Base-by-base conservation (phyloP, 1,284 basidiomycete species). In the Leccinum angustisporum region DNA sequence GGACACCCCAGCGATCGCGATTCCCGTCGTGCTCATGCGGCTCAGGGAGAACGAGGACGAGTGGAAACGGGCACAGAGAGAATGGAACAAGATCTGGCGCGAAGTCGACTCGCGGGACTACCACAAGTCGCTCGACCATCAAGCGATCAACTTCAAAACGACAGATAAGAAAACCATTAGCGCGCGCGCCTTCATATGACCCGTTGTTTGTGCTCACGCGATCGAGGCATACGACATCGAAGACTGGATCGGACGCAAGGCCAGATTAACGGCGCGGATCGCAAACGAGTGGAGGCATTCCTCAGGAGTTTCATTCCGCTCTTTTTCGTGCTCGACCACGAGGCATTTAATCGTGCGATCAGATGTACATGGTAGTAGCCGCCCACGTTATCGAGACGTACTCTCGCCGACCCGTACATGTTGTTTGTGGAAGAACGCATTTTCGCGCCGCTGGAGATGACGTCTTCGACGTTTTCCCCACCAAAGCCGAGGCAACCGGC, bases 81-180 rank as follows among this genome's bases (percentile, higher is more conserved):
- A 98, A 78, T 99, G 97, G 97, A 98, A 98, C 80, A 94, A 97
- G 74, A 94, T 98, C 56, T 99, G 97, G 97, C 82, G 96, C 59
- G 97, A 98, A 79, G 94, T 98, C 25, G 97, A 98, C 71, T 92
- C 92, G 50, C 83, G 92, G 67, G 98, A 98, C 78, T 98, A 94
- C 74, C 86, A 88, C 77, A 96, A 95, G 81, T 91, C 90, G 54
- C 83, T 98, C 66, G 97, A 98, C 74, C 94, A 97, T 74, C 95
- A 97, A 74, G 92, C 89, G 14, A 91, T 97, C 70, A 86, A 87
- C 62, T 97, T 97, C 86, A 97, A 96, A 80, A 82, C 86, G 25
- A 84, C 84, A 50, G 97, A 99, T 79, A 98, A 98, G 83, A 97
- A 97, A 78, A 84, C 90, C 27, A 85, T 92, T 65, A 90, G 90